Evolutionary conservation across 352 stramenopile genomes (phyloP), one percentile per base, ranked within the genome.

Genomic region (Phytopythium oedochilum): DNA sequence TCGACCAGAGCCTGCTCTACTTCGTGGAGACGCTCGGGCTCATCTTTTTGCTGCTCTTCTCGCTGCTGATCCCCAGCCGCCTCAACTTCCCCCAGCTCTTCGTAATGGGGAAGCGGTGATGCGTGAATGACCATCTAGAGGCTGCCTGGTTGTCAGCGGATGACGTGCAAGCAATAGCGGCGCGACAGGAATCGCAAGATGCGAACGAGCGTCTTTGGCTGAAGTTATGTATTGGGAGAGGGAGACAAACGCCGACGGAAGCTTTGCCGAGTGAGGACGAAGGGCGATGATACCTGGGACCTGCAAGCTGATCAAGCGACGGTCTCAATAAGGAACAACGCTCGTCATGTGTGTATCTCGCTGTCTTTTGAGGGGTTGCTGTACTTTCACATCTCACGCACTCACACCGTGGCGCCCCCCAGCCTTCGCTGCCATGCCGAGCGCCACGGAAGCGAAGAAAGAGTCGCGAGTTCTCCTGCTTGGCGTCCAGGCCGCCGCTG

Each of bases 41-140:
- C 29, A 60, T 75, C 15, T 88, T 89, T 53, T 59, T 92, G 32
- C 73, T 92, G 5, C 63, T 90, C 34, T 89, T 92, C 55, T 88
- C 83, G 10, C 82, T 88, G 32, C 63, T 83, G 26, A 89, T 92
- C 50, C 83, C 83, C 3, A 89, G 74, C 35, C 75, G 83, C 38
- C 74, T 92, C 70, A 92, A 92, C 47, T 92, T 92, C 40, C 83
- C 83, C 4, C 70, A 88, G 66, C 66, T 92, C 10, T 89, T 92
- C 45, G 75, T 75, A 48, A 88, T 89, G 80, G 80, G 74, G 11
- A 91, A 91, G 60, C 64, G 81, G 63, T 91, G 60, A 86, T 32
- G 26, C 17, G 29, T 25, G 17, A 9, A 35, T 31, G 15, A 47
- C 20, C n/a, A n/a, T n/a, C n/a, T 25, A 28, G 22, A 25, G 42